These are phyloP conservation scores for Carallia pectinifolia DNA, from an alignment of 345 rosid species.

Conservation along the genomic window DNA sequence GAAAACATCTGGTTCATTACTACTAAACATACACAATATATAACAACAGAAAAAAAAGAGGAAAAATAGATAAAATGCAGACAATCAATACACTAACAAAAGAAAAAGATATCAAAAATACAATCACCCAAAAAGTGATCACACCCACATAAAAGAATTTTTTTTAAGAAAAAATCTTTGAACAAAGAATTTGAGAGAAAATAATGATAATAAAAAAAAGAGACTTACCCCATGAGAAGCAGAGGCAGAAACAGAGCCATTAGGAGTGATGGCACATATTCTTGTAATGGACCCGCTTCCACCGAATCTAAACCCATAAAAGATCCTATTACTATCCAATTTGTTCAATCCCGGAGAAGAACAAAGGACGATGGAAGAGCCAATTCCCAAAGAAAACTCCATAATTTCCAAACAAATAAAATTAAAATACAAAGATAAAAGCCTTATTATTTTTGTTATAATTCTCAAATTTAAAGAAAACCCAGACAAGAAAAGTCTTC, in stretches of 20 bases:
- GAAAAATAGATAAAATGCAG: too few species aligned
- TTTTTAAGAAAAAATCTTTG: background rate
- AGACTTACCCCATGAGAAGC: constrained; percentile 46
- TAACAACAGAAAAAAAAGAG: constrained; percentile 7
- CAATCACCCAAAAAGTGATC: constrained; percentile 25
- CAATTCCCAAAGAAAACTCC: constrained; percentile 35
- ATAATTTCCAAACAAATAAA: constrained; percentile 2
- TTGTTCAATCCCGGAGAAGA: constrained; percentile 25
- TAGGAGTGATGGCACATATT: constrained; percentile 26
- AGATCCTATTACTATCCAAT: background rate
- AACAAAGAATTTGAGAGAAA: background rate
- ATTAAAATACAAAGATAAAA: too few species aligned
- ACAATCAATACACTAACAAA: constrained; percentile 23
- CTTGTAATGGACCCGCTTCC: constrained; percentile 15
- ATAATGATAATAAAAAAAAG: background rate
- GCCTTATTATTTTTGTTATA: background rate
- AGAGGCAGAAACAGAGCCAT: constrained; percentile 43
- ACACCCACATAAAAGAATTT: background rate
- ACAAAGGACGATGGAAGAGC: constrained; percentile 25
- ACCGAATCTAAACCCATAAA: constrained; percentile 10
- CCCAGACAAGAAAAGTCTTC: background rate
- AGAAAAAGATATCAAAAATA: constrained; percentile 27
- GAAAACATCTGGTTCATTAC: too few species aligned
- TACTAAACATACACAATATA: too few species aligned
- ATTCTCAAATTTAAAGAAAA: background rate